These are phyloP conservation scores for Hypoxylon sp. DNA, from an alignment of 2,329 filamentous ascomycete genomes.

Conservation along the genomic window DNA sequence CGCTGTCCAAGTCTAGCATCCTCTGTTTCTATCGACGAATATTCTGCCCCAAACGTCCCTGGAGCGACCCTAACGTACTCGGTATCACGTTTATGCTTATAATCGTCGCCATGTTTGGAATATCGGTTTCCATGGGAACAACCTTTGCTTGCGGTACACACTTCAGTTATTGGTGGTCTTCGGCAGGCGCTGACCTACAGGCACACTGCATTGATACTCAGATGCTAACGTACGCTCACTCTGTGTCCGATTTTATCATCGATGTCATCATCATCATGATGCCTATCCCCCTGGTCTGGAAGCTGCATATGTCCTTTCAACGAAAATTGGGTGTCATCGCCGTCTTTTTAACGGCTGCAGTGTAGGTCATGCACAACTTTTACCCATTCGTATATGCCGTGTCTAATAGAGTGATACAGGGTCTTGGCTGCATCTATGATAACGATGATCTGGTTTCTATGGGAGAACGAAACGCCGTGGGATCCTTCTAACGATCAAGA, in stretches of 20 bases:
- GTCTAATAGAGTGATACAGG: not conserved
- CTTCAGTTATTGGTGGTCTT: not conserved
- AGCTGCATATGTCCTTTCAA: not conserved
- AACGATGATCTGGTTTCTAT: not conserved
- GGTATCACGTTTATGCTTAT: not conserved
- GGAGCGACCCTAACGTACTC: not conserved
- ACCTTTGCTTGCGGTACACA: not conserved
- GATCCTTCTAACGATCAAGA: not conserved
- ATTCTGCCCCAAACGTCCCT: not conserved
- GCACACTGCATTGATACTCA: not conserved
- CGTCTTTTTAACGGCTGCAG: not conserved
- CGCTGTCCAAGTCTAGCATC: conserved; percentile 5
- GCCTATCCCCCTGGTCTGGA: not conserved
- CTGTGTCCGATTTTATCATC: not conserved
- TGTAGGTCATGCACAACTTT: not conserved
- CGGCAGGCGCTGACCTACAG: not conserved
- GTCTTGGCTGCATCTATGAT: not conserved
- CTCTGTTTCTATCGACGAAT: not conserved
- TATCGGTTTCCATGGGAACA: not conserved
- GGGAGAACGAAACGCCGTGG: not conserved
- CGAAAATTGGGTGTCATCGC: not conserved
- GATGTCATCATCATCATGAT: not conserved
- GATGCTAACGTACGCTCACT: not conserved
- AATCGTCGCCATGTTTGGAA: not conserved
- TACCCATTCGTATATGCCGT: not conserved